Evolutionary conservation across 768 basidiomycete genomes (phyloP).

Genomic region (Suillus subalutaceus): DNA sequence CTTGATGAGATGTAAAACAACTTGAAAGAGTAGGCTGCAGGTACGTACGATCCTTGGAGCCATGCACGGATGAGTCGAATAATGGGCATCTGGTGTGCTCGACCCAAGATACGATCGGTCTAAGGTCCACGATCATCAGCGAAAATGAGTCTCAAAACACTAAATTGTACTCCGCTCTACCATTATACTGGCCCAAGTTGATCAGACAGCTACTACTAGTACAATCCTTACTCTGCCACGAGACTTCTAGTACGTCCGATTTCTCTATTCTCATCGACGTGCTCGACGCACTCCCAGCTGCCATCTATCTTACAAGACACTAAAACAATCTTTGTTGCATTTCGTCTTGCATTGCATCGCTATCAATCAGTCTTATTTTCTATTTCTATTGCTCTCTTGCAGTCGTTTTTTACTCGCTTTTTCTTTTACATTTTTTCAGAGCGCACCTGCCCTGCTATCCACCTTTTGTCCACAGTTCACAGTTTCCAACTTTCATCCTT

Average conservation of each 20-base stretch:
- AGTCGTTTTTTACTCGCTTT: slow-evolving; percentile 24
- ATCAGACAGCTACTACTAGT: slow-evolving; percentile 30
- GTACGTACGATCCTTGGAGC: neutral
- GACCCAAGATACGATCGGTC: neutral
- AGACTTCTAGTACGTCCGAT: slow-evolving; percentile 10
- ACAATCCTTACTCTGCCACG: slow-evolving; percentile 8
- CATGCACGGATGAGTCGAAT: slow-evolving; percentile 5
- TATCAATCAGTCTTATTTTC: slow-evolving; percentile 28
- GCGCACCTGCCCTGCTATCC: slow-evolving; percentile 6
- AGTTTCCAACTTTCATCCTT: slow-evolving; percentile 1
- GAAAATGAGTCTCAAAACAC: slow-evolving; percentile 5
- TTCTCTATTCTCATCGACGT: neutral
- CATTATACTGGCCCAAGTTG: slow-evolving; percentile 19
- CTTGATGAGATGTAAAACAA: neutral
- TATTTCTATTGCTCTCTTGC: slow-evolving; percentile 33
- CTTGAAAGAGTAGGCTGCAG: neutral
- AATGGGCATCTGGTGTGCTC: slow-evolving; percentile 3
- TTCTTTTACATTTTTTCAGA: slow-evolving; percentile 28
- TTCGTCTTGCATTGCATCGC: slow-evolving; percentile 37
- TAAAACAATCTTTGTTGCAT: slow-evolving; percentile 32
- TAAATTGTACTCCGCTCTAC: slow-evolving; percentile 7
- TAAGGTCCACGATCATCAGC: slow-evolving; percentile 1
- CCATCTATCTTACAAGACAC: slow-evolving; percentile 33
- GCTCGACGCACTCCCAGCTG: slow-evolving; percentile 13
- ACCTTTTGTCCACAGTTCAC: slow-evolving; percentile 8